Conservation (phyloP, 108 stramenopile genomes). For the Fistulifera solaris region DNA sequence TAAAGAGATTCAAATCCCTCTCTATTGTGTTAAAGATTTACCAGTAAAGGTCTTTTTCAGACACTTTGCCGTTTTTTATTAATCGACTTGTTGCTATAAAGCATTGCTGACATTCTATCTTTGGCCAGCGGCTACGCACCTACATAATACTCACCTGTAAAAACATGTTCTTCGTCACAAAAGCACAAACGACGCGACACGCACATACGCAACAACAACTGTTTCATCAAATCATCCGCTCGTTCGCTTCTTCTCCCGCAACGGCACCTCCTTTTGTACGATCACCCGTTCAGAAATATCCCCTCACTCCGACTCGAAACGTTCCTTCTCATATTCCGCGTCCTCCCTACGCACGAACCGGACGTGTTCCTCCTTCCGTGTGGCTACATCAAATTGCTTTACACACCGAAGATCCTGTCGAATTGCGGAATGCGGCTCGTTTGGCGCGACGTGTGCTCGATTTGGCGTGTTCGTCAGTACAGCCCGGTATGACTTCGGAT, state of each 20-base stretch:
- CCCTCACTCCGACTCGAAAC: neutral
- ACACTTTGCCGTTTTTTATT: no score
- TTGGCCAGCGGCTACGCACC: no score
- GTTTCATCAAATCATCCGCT: no score
- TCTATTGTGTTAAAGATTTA: no score
- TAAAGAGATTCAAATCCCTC: no score
- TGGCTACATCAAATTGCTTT: conserved; percentile 34
- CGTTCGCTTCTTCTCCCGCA: neutral
- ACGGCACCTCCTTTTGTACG: neutral
- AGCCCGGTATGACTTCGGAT: conserved; percentile 81
- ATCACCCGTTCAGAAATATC: neutral
- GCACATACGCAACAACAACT: no score
- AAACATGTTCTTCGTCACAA: no score
- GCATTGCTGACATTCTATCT: no score
- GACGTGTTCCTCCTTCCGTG: conserved; percentile 25
- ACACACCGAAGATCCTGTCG: conserved; percentile 26
- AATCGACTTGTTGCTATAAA: no score
- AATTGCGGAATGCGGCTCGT: conserved; percentile 41
- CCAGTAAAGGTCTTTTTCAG: no score
- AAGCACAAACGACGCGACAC: no score
- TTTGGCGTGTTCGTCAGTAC: conserved; percentile 27
- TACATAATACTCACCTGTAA: no score
- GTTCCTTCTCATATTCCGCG: conserved; percentile 29
- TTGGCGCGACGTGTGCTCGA: conserved; percentile 60
- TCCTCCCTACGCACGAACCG: conserved; percentile 67